Evolutionary conservation across 352 stramenopile species (phyloP).

Genomic region (Pythium monospermum): DNA sequence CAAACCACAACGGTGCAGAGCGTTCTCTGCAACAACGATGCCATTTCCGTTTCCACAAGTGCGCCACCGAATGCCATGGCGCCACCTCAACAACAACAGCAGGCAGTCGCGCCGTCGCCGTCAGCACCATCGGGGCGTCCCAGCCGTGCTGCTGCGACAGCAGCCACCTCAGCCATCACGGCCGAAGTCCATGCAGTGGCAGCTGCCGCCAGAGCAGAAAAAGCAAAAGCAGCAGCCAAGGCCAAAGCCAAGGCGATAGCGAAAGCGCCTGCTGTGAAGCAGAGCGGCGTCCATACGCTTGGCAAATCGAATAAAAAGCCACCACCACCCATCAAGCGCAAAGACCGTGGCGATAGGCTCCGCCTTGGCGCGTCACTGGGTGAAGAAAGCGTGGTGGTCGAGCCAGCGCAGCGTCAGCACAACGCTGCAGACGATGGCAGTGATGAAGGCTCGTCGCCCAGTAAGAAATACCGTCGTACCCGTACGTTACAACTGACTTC

Average conservation of each 20-base stretch:
- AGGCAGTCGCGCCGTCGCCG: slow-evolving; percentile 4
- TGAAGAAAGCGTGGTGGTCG: slow-evolving; percentile 10
- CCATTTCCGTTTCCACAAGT: too few species aligned
- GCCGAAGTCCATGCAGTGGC: too few species aligned
- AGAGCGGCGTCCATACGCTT: slow-evolving; percentile 48
- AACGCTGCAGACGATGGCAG: too few species aligned
- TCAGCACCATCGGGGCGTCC: slow-evolving; percentile 1
- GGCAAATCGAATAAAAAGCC: slow-evolving; percentile 14
- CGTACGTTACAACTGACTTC: slow-evolving; percentile 57
- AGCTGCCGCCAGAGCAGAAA: slow-evolving; percentile 8
- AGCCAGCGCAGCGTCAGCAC: slow-evolving; percentile 10
- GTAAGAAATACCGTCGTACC: slow-evolving; percentile 48
- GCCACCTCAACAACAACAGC: slow-evolving; percentile 12
- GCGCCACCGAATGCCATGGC: slow-evolving; percentile 19
- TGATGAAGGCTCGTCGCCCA: background rate
- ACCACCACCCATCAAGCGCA: slow-evolving; percentile 4
- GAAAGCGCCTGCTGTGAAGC: slow-evolving; percentile 7
- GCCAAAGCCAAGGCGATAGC: slow-evolving; percentile 2
- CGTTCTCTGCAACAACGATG: slow-evolving; percentile 63
- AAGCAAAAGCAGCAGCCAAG: slow-evolving; percentile 3
- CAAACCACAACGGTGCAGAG: slow-evolving; percentile 35
- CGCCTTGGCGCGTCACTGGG: slow-evolving; percentile 56
- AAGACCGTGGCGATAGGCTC: slow-evolving; percentile 43
- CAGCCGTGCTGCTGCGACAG: slow-evolving; percentile 4
- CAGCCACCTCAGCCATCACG: slow-evolving; percentile 20